Evolutionary conservation across 345 rosid species (phyloP).

Genomic region (Citrus sp.): DNA sequence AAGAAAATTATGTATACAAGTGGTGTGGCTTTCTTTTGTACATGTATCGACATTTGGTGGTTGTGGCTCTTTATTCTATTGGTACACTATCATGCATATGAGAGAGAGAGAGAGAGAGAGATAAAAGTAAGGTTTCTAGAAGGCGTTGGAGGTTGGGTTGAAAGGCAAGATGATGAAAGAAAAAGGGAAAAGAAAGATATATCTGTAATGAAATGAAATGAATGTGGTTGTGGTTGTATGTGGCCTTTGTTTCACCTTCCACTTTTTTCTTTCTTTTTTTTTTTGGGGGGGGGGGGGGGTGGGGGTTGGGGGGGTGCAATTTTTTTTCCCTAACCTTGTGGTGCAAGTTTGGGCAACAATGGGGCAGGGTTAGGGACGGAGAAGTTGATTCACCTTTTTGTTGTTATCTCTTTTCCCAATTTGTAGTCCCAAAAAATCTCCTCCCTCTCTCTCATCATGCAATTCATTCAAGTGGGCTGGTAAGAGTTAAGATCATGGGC

Average conservation of each 20-base stretch:
- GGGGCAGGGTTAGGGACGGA: constrained; percentile 20
- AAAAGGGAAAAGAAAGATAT: neutral
- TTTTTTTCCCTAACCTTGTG: constrained; percentile 26
- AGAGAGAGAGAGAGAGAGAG: constrained; percentile 22
- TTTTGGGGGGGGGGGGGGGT: too few relatives aligned
- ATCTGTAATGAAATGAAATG: constrained; percentile 9
- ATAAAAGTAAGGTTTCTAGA: constrained; percentile 39
- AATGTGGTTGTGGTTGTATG: constrained; percentile 49
- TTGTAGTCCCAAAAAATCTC: neutral
- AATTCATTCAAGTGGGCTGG: constrained; percentile 41
- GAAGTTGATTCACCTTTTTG: constrained; percentile 31
- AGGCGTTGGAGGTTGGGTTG: constrained; percentile 49
- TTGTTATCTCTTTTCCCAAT: constrained; percentile 25
- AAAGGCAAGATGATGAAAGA: constrained; percentile 27
- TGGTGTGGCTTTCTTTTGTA: constrained; percentile 33
- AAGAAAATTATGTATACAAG: constrained; percentile 15
- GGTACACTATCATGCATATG: constrained; percentile 34
- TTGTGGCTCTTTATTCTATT: constrained; percentile 48
- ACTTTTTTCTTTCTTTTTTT: neutral
- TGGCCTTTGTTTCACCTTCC: constrained; percentile 74
- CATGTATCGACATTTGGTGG: constrained; percentile 34
- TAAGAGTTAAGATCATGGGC: constrained; percentile 33
- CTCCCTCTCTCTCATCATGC: constrained; percentile 23
- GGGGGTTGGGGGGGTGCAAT: too few relatives aligned
- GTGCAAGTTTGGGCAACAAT: constrained; percentile 48